Percentiles rank a stretch among this genome's conserved stretches.
Conservation (phyloP, 495 filamentous ascomycete species). For the Cercophora sp. region DNA sequence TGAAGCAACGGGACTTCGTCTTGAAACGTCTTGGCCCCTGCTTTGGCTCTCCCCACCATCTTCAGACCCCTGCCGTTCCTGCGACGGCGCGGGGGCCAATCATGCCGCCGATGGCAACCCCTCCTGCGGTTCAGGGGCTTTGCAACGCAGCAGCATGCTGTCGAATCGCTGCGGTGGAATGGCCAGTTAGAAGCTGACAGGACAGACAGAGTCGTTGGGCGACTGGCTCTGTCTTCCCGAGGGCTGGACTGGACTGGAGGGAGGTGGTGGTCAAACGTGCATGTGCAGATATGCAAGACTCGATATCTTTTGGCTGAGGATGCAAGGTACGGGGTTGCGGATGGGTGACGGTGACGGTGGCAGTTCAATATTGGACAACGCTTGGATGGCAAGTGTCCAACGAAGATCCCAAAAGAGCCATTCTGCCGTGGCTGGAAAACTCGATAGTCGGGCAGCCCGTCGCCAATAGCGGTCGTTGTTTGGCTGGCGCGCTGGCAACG, state of each 20-base stretch:
- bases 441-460: no score
- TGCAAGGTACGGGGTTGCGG: neutral
- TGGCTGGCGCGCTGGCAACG: no score
- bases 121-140: constrained; percentile 3
- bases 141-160: no score
- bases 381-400: neutral
- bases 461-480: no score
- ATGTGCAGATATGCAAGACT: neutral
- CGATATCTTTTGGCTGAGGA: neutral
- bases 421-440: no score
- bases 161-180: no score
- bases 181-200: no score
- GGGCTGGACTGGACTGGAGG: no score
- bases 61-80: constrained; percentile 1
- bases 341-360: neutral
- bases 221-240: no score
- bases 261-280: no score
- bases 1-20: constrained; percentile 4
- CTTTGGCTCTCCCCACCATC: neutral
- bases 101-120: neutral
- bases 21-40: constrained; percentile 13
- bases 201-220: no score
- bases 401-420: neutral
- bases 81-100: constrained; percentile 12
- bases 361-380: neutral